These are phyloP conservation scores for Dianthus caryophyllus DNA, from an alignment of 148 eudicot species.

Conservation along the genomic window DNA sequence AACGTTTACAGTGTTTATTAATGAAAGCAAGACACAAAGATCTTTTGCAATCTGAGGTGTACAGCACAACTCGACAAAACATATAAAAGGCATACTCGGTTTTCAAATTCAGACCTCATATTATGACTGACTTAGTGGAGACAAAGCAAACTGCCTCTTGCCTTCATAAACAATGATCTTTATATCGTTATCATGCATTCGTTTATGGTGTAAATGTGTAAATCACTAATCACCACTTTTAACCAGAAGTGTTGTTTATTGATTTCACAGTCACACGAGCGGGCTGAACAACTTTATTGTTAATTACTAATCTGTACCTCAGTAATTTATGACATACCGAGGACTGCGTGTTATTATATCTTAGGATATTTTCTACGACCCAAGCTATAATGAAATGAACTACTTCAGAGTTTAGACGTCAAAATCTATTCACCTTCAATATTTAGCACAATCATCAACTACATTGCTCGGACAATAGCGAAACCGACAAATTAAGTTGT, in stretches of 20 bases:
- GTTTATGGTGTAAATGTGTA: conserved; percentile 16
- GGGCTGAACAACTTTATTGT: too few species aligned
- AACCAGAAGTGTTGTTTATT: conserved; percentile 1
- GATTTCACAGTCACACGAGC: too few species aligned
- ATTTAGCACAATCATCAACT: neutral
- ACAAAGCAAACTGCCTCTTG: conserved; percentile 21
- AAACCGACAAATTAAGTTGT: neutral
- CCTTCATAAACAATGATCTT: conserved; percentile 25
- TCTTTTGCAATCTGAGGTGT: conserved; percentile 20
- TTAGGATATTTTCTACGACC: too few species aligned
- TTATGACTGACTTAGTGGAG: conserved; percentile 22
- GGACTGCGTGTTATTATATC: too few species aligned
- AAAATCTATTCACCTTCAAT: neutral
- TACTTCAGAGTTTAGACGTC: neutral
- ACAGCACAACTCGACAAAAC: conserved; percentile 12
- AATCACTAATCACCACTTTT: conserved; percentile 16
- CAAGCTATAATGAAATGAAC: neutral
- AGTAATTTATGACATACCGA: too few species aligned
- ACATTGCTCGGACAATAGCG: neutral
- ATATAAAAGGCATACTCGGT: conserved; percentile 5
- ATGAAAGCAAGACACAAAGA: conserved; percentile 6
- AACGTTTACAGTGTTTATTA: too few species aligned
- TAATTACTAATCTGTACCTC: too few species aligned
- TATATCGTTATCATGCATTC: conserved; percentile 17
- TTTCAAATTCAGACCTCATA: conserved; percentile 17